Percentiles rank a stretch among this genome's conserved stretches.
Conservation (phyloP, 1,284 basidiomycete species). For the Moesziomyces globuligerus region DNA sequence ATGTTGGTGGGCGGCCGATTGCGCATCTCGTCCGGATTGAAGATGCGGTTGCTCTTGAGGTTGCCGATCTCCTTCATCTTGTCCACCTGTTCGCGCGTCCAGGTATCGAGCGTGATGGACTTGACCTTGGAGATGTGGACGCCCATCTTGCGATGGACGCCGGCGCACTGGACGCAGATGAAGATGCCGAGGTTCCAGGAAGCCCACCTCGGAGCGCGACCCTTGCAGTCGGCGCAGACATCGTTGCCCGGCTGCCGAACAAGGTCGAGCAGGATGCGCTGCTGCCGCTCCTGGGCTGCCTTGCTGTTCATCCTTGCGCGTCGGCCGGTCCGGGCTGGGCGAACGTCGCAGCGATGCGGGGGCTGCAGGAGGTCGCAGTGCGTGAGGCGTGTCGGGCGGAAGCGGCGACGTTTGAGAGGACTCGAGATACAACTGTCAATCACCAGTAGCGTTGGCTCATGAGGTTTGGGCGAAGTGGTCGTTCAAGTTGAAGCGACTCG, state of each 20-base stretch:
- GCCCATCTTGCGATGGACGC: constrained; percentile 86
- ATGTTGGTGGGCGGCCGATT: constrained; percentile 82
- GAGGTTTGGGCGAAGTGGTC: too few relatives aligned
- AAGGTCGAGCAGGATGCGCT: constrained; percentile 76
- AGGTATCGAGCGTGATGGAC: constrained; percentile 82
- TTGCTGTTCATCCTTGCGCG: constrained; percentile 52
- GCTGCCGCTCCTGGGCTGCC: constrained; percentile 74
- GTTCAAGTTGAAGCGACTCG: too few relatives aligned
- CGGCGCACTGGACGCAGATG: constrained; percentile 79
- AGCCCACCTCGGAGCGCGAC: constrained; percentile 80
- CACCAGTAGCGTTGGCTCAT: too few relatives aligned
- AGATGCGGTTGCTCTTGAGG: constrained; percentile 77
- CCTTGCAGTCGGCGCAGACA: constrained; percentile 85
- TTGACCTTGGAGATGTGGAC: constrained; percentile 75
- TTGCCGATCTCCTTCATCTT: constrained; percentile 81
- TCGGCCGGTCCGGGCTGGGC: too few relatives aligned
- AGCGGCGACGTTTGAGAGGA: too few relatives aligned
- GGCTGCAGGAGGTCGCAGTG: too few relatives aligned
- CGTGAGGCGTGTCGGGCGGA: too few relatives aligned
- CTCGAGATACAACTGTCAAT: too few relatives aligned
- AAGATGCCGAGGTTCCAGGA: constrained; percentile 74
- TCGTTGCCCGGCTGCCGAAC: constrained; percentile 79
- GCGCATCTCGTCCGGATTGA: constrained; percentile 79
- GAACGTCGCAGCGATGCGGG: too few relatives aligned
- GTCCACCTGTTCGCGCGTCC: constrained; percentile 84